Evolutionary conservation across 2,329 filamentous ascomycete species (phyloP).

Genomic region (Colletotrichum sp.): DNA sequence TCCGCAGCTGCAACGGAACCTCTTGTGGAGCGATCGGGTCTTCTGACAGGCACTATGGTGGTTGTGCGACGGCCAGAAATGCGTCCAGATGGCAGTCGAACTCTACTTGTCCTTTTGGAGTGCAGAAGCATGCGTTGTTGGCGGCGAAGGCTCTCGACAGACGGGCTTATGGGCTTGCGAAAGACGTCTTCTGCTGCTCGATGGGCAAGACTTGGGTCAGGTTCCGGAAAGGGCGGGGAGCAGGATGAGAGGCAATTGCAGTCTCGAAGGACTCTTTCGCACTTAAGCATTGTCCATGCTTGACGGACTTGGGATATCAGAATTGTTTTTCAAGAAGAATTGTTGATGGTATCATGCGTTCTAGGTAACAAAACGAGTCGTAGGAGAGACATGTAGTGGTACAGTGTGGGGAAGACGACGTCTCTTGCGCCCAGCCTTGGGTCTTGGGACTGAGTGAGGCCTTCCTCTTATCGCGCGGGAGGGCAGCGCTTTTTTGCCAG

Average conservation of each 20-base stretch:
- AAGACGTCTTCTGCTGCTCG: slow-evolving; percentile 34
- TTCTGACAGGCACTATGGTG: neutral
- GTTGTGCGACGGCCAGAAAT: neutral
- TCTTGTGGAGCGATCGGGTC: neutral
- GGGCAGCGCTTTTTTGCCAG: neutral
- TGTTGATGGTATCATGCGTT: slow-evolving; percentile 18
- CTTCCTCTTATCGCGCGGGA: neutral
- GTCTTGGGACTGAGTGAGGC: neutral
- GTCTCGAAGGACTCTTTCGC: slow-evolving; percentile 42
- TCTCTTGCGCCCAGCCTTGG: neutral
- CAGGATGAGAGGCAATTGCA: slow-evolving; percentile 13
- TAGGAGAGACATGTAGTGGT: slow-evolving; percentile 12
- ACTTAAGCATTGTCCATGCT: slow-evolving; percentile 47
- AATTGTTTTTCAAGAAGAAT: slow-evolving; percentile 31
- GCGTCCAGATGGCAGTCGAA: slow-evolving; percentile 32
- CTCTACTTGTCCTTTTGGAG: slow-evolving; percentile 35
- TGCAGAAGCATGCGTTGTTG: slow-evolving; percentile 40
- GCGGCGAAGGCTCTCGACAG: slow-evolving; percentile 33
- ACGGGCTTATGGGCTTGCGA: slow-evolving; percentile 32
- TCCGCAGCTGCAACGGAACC: neutral
- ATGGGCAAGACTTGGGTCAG: slow-evolving; percentile 26
- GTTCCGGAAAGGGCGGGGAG: slow-evolving; percentile 3
- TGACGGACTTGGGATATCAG: slow-evolving; percentile 25
- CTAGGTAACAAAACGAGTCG: slow-evolving; percentile 14
- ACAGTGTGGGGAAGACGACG: neutral